Percentiles rank a stretch among this genome's conserved stretches.
phyloP scores from a whole-genome alignment of 2,329 filamentous ascomycete genomes.

The Neopestalotiopsis sp. region DNA sequence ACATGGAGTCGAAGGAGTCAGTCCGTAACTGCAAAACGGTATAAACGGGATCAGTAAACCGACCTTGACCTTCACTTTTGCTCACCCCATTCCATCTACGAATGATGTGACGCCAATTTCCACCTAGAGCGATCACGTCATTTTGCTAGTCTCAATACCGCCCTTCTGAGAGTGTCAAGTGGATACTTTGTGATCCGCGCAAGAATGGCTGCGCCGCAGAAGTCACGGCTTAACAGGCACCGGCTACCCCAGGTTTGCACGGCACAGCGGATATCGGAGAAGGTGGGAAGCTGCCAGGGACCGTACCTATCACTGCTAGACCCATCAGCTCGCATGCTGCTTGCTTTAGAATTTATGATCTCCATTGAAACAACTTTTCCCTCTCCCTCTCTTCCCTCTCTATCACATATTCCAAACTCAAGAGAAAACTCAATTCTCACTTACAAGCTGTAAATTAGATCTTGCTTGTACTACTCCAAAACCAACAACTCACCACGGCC shows the following conservation, averaged over 20 bases:
- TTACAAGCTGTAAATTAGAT: background rate
- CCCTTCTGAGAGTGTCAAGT: background rate
- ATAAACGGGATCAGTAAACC: background rate
- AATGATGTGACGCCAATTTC: constrained; percentile 9
- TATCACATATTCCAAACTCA: background rate
- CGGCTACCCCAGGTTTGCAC: constrained; percentile 7
- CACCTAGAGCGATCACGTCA: constrained; percentile 8
- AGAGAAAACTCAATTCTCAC: background rate
- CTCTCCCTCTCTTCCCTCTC: background rate
- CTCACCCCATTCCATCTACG: background rate
- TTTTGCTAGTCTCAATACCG: background rate
- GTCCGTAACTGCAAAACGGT: background rate
- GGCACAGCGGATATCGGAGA: constrained; percentile 9
- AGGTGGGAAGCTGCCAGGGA: constrained; percentile 8
- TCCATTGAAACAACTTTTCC: background rate
- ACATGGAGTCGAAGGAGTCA: background rate
- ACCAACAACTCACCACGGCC: background rate
- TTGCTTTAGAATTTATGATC: background rate
- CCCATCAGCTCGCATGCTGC: background rate
- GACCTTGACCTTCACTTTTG: background rate
- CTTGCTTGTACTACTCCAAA: background rate
- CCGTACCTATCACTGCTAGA: background rate
- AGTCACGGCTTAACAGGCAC: background rate
- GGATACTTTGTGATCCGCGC: too few species aligned
- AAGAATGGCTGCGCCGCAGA: too few species aligned